Percentiles rank a stretch among this genome's conserved stretches.
These are phyloP conservation scores for Claviceps sp. DNA, from an alignment of 2,329 filamentous ascomycete genomes.

Conservation along the genomic window DNA sequence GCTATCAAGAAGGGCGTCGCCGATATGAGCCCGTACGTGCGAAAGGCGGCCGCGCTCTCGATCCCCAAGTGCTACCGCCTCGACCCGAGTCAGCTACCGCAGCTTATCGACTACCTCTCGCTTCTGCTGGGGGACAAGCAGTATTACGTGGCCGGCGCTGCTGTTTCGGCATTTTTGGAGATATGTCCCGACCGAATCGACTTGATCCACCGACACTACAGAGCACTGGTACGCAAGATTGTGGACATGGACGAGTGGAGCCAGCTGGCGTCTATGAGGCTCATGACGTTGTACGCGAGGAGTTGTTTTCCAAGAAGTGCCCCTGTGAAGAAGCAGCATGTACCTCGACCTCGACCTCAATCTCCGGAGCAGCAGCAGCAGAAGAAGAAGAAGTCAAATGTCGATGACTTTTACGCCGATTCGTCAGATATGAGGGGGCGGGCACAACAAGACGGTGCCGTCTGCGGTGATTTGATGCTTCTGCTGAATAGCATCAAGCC, in stretches of 20 bases:
- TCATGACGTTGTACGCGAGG: slow-evolving; percentile 76
- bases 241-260: slow-evolving; percentile 99
- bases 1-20: slow-evolving; percentile 88
- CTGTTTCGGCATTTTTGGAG: slow-evolving; percentile 78
- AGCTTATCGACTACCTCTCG: slow-evolving; percentile 70
- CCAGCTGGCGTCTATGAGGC: slow-evolving; percentile 66
- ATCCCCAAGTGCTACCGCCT: slow-evolving; percentile 93
- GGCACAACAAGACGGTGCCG: slow-evolving; percentile 33
- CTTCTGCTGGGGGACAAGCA: slow-evolving; percentile 77
- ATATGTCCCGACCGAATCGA: slow-evolving; percentile 81
- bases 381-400: slow-evolving; percentile 20
- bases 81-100: slow-evolving; percentile 73
- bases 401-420: slow-evolving; percentile 74
- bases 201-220: slow-evolving; percentile 82
- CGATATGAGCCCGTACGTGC: slow-evolving; percentile 90
- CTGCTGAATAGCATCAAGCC: slow-evolving; percentile 68
- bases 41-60: slow-evolving; percentile 82
- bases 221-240: slow-evolving; percentile 70
- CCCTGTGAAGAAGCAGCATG: slow-evolving; percentile 28
- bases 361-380: slow-evolving; percentile 8
- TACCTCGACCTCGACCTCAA: slow-evolving; percentile 21
- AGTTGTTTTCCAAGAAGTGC: slow-evolving; percentile 71
- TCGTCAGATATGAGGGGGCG: slow-evolving; percentile 23
- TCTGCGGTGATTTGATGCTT: slow-evolving; percentile 74
- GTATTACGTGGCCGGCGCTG: slow-evolving; percentile 92